Conservation (phyloP, 345 rosid genomes). For the Cardamine resedifolia region DNA sequence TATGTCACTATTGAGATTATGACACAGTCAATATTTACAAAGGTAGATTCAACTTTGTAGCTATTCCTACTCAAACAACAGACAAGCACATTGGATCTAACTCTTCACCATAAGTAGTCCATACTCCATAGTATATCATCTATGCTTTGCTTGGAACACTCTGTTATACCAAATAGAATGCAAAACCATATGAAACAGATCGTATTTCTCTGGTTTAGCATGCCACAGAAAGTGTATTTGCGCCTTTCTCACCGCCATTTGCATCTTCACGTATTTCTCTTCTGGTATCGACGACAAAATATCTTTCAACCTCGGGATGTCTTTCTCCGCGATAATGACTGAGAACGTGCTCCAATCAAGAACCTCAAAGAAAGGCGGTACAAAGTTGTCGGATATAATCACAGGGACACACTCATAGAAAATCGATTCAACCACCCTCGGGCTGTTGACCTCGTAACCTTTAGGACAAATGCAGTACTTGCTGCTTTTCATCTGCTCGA, state of each 20-base stretch:
- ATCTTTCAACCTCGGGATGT: conserved; percentile 71
- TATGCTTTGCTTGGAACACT: conserved; percentile 73
- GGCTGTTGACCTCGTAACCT: conserved; percentile 95
- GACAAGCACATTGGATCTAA: not conserved
- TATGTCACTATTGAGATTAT: not conserved
- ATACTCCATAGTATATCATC: conserved; percentile 29
- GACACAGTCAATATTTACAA: conserved; percentile 1
- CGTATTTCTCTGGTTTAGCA: conserved; percentile 73
- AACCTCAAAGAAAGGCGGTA: conserved; percentile 86
- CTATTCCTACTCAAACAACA: conserved; percentile 8
- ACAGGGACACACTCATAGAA: conserved; percentile 93
- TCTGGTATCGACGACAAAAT: conserved; percentile 61
- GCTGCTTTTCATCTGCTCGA: conserved; percentile 87
- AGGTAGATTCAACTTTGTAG: not conserved
- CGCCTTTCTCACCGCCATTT: conserved; percentile 67
- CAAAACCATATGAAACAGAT: conserved; percentile 88
- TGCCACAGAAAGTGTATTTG: conserved; percentile 94
- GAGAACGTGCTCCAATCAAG: conserved; percentile 81
- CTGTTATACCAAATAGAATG: conserved; percentile 91
- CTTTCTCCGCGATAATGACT: conserved; percentile 72
- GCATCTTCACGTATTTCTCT: conserved; percentile 67
- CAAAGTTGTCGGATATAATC: conserved; percentile 84
- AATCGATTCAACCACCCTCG: conserved; percentile 83
- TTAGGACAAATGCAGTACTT: conserved; percentile 91
- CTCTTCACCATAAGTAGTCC: not conserved